Conservation (phyloP, 352 stramenopile species). For the Aphanomyces cochlioides region DNA sequence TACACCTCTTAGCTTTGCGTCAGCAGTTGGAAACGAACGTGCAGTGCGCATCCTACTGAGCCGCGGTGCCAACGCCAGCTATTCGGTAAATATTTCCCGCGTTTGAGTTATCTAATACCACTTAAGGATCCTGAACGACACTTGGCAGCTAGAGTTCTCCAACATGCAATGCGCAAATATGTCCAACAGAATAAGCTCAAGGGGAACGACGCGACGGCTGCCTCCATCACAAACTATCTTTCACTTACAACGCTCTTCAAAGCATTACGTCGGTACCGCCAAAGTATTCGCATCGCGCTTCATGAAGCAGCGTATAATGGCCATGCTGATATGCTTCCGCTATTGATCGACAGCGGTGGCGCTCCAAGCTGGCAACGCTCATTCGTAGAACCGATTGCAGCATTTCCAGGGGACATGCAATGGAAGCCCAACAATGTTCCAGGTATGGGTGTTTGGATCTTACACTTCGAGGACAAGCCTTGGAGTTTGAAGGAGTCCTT, state of each 20-base stretch:
- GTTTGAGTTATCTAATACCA: not conserved
- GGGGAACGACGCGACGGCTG: not conserved
- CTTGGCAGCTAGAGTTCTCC: constrained; percentile 4
- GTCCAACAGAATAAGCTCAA: not conserved
- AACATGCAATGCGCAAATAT: not conserved
- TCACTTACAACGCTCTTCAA: constrained; percentile 4
- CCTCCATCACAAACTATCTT: constrained; percentile 12
- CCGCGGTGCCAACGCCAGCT: constrained; percentile 46
- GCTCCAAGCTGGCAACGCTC: constrained; percentile 58
- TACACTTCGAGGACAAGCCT: constrained; percentile 30
- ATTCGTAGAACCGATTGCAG: constrained; percentile 52
- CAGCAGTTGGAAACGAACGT: constrained; percentile 63
- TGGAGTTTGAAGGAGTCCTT: constrained; percentile 52
- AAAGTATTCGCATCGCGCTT: constrained; percentile 64
- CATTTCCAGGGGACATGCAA: constrained; percentile 37
- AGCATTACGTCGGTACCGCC: constrained; percentile 41
- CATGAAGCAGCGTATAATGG: constrained; percentile 73
- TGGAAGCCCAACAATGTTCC: not conserved
- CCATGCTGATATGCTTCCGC: constrained; percentile 46
- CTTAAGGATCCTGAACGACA: constrained; percentile 7
- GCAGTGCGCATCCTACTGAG: constrained; percentile 68
- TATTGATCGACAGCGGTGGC: constrained; percentile 46
- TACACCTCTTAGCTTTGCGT: constrained; percentile 64
- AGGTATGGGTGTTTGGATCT: constrained; percentile 9
- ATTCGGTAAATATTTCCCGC: constrained; percentile 25